These are phyloP conservation scores for Pulicaria dysenterica DNA, from an alignment of 129 eudicot genomes.

Conservation along the genomic window DNA sequence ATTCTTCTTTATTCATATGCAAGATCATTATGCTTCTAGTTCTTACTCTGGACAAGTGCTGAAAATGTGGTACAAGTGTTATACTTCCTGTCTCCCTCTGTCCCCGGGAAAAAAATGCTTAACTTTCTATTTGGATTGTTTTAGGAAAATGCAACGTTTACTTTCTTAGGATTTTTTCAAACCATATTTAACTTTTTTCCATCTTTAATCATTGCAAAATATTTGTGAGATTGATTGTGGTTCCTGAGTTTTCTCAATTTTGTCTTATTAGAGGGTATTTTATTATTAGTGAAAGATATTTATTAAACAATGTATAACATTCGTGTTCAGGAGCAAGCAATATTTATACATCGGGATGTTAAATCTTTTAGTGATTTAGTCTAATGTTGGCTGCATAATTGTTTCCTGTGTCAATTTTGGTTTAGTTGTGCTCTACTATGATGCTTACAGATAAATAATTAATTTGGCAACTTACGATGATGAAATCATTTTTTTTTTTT, in stretches of 20 bases:
- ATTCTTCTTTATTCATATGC: slow-evolving; percentile 1
- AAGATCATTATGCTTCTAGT: not conserved
- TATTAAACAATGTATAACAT: not conserved
- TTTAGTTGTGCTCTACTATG: slow-evolving; percentile 4
- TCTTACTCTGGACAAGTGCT: not conserved
- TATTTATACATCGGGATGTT: not conserved
- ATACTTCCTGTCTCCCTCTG: too few species aligned
- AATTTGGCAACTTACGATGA: not conserved
- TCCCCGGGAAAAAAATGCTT: too few species aligned
- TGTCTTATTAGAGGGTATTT: not conserved
- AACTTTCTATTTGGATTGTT: slow-evolving; percentile 14
- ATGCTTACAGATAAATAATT: not conserved
- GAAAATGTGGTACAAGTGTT: not conserved
- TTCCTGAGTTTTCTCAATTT: not conserved
- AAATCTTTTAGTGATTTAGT: not conserved
- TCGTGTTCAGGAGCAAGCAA: not conserved
- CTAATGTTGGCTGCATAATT: slow-evolving; percentile 10
- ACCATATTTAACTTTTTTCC: not conserved
- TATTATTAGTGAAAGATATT: not conserved
- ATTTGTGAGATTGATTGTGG: slow-evolving; percentile 1
- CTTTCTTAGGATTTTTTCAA: not conserved
- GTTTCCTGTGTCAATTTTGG: slow-evolving; percentile 1
- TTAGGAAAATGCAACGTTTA: not conserved
- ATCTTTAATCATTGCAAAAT: not conserved
- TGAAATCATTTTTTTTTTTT: not conserved